phyloP scores from a whole-genome alignment of 441 rosid species.

The Erodium trifolium region DNA sequence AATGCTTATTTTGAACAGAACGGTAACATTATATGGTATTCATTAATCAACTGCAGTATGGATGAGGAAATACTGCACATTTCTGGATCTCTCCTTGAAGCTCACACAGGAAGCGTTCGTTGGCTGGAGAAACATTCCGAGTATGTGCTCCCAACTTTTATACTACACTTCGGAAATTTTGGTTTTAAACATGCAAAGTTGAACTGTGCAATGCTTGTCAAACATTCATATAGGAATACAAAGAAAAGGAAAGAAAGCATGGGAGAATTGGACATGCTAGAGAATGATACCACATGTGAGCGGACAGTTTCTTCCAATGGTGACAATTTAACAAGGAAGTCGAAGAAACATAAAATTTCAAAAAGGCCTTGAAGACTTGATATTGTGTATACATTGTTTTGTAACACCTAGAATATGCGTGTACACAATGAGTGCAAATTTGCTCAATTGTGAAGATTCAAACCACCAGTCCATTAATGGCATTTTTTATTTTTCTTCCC shows the following conservation, averaged over 20 bases:
- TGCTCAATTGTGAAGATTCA: no score
- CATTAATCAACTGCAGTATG: constrained; percentile 39
- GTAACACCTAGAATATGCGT: no score
- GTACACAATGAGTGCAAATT: not conserved
- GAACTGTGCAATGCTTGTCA: not conserved
- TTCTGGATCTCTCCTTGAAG: constrained; percentile 52
- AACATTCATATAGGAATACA: constrained; percentile 16
- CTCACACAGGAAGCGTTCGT: constrained; percentile 48
- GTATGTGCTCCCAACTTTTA: constrained; percentile 23
- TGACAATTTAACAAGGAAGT: constrained; percentile 21
- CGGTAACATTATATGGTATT: not conserved
- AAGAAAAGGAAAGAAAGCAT: constrained; percentile 24
- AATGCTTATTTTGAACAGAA: no score
- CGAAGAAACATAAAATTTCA: constrained; percentile 32
- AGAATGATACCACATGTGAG: constrained; percentile 12
- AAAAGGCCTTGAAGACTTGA: constrained; percentile 18
- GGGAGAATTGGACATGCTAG: constrained; percentile 20
- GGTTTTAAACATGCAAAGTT: not conserved
- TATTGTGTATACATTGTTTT: no score
- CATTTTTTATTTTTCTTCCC: not conserved
- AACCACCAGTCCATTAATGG: not conserved
- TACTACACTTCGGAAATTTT: constrained; percentile 24
- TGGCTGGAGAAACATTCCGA: constrained; percentile 49
- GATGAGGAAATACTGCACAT: constrained; percentile 76
- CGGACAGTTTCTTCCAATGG: constrained; percentile 14